Evolutionary conservation across 441 rosid species (phyloP).

Genomic region (Pelargonium cotyledonis): DNA sequence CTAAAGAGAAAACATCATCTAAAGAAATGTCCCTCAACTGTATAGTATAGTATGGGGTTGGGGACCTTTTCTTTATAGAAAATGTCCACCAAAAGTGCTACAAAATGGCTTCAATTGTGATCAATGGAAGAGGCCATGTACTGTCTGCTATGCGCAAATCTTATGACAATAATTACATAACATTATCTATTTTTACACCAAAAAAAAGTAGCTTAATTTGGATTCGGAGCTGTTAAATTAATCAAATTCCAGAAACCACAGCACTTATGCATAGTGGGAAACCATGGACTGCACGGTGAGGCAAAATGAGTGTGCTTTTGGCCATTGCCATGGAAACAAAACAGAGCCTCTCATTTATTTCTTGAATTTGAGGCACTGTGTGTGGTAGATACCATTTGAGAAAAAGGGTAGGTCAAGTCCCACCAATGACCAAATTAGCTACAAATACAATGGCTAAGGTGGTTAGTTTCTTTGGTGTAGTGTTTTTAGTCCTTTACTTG

Average conservation of each 20-base stretch:
- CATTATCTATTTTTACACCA: not conserved
- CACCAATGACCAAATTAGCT: slow-evolving; percentile 1
- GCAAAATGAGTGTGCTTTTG: too few relatives aligned
- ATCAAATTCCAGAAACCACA: too few relatives aligned
- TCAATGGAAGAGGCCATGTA: slow-evolving; percentile 16
- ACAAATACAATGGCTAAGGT: not conserved
- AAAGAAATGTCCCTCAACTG: slow-evolving; percentile 25
- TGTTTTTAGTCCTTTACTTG: not conserved
- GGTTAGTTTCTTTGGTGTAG: not conserved
- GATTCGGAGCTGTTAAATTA: too few relatives aligned
- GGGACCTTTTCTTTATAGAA: slow-evolving; percentile 35
- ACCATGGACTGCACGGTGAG: too few relatives aligned
- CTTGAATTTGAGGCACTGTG: too few relatives aligned
- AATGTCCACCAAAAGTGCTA: slow-evolving; percentile 38
- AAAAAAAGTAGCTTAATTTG: not conserved
- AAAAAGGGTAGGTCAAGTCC: not conserved
- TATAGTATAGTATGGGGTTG: slow-evolving; percentile 3
- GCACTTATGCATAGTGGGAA: too few relatives aligned
- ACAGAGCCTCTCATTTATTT: too few relatives aligned
- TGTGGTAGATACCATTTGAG: too few relatives aligned
- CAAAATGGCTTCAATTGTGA: slow-evolving; percentile 32
- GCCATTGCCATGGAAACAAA: too few relatives aligned
- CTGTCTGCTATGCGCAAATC: slow-evolving; percentile 23
- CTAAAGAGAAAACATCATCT: not conserved
- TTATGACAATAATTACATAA: not conserved